Evolutionary conservation across 768 basidiomycete species (phyloP), one percentile per base, ranked within the genome.

Genomic region (Tylopilus vinaceipallidus): DNA sequence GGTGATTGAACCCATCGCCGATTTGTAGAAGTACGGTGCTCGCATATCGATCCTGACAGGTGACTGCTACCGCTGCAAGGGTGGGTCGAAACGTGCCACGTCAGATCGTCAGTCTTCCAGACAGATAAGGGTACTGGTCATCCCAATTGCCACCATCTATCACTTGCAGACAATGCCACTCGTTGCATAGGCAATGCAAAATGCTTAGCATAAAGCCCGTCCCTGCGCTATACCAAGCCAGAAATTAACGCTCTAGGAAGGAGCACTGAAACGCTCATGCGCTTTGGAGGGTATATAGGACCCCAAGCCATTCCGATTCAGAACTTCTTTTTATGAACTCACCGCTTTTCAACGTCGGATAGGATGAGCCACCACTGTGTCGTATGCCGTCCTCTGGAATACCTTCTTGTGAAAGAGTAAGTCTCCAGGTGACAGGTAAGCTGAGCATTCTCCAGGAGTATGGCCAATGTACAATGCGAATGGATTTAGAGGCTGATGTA

Each of bases 181-280:
- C 75, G 68, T 32, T 54, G 61, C 26, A 64, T 61, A 17, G 71
- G 67, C 24, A 62, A 48, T 1, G 70, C 67, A 27, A 75, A 71
- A 22, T 69, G 67, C 48, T 74, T 73, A 23, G 71, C 63, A n/a
- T n/a, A 27, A 62, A 70, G 33, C 73, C 74, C 71, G 72, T 69
- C 26, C 72, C 69, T 13, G 59, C 59, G 20, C 72, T 73, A 20
- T n/a, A 3, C 22, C 23, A 24, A 12, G 27, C 72, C 33, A 53
- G 16, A 46, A 44, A 39, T 63, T 34, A 24, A 13, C 37, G 2
- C 20, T 23, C 10, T 12, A 13, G n/a, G 3, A 36, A 23, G 53
- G 27, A 13, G 24, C 19, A 8, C n/a, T 19, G 3, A n/a, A 37
- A 41, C 20, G 68, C 75, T 63, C 50, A 75, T 75, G 65, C 63